These are phyloP conservation scores for Grigorovia yakushimaensis DNA, from an alignment of 805 yeast species.

Conservation along the genomic window DNA sequence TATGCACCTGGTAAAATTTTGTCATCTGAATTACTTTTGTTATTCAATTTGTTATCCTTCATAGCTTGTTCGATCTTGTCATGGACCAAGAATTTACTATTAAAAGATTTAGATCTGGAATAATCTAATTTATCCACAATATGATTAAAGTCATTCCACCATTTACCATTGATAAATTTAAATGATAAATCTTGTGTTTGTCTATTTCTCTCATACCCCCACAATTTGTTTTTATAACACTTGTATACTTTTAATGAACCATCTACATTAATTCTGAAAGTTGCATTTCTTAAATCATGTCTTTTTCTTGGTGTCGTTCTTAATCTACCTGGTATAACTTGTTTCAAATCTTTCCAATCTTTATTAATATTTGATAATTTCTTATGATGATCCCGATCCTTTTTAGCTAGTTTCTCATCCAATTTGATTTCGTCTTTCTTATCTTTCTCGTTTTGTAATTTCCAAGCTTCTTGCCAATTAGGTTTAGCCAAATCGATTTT, in stretches of 20 bases:
- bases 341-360: conserved; percentile 36
- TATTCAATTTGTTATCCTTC: conserved; percentile 5
- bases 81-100: neutral
- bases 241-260: conserved; percentile 48
- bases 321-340: conserved; percentile 47
- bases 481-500: conserved; percentile 55
- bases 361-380: conserved; percentile 30
- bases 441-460: conserved; percentile 35
- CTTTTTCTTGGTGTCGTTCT: conserved; percentile 46
- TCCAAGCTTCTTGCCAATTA: conserved; percentile 39
- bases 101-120: conserved; percentile 15
- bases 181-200: conserved; percentile 52
- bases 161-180: conserved; percentile 51
- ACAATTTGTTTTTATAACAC: conserved; percentile 66
- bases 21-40: neutral
- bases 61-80: neutral
- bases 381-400: conserved; percentile 30
- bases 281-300: conserved; percentile 33
- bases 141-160: conserved; percentile 77
- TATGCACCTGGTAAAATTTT: conserved; percentile 1
- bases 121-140: conserved; percentile 52
- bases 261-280: conserved; percentile 54
- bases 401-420: conserved; percentile 30
- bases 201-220: conserved; percentile 80
- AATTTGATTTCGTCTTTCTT: conserved; percentile 22